phyloP scores from a whole-genome alignment of 2,329 filamentous ascomycete genomes.

The Calonectria fujianensis region DNA sequence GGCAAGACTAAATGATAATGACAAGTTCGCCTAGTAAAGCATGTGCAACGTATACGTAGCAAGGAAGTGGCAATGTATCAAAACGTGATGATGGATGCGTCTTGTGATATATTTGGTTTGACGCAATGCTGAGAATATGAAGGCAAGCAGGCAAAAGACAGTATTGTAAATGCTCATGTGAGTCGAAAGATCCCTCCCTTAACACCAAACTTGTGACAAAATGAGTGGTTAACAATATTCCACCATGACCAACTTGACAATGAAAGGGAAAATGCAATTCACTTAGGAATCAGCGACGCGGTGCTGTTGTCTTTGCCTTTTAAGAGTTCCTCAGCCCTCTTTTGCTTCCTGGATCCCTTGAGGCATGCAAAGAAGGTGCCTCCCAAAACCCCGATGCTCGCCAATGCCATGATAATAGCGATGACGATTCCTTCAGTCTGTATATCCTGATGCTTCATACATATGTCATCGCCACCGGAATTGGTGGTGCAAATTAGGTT shows the following conservation, averaged over 20 bases:
- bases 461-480: slow-evolving; percentile 24
- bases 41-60: not conserved
- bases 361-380: slow-evolving; percentile 22
- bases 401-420: slow-evolving; percentile 1
- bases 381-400: not conserved
- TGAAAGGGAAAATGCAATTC: not conserved
- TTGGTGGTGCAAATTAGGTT: slow-evolving; percentile 33
- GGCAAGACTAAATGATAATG: not conserved
- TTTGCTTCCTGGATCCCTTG: slow-evolving; percentile 24
- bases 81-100: not conserved
- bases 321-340: not conserved
- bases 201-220: not conserved
- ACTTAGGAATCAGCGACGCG: slow-evolving; percentile 18
- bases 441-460: slow-evolving; percentile 28
- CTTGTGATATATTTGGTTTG: not conserved
- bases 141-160: not conserved
- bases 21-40: not conserved
- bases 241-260: not conserved
- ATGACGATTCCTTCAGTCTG: slow-evolving; percentile 34
- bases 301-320: slow-evolving; percentile 16
- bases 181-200: not conserved
- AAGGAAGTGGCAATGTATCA: not conserved
- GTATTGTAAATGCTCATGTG: not conserved
- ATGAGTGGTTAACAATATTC: not conserved
- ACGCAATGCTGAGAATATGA: not conserved